Base-by-base conservation (phyloP, 371 early-diverging fungal species). In the Syncephalastrum monosporum region DNA sequence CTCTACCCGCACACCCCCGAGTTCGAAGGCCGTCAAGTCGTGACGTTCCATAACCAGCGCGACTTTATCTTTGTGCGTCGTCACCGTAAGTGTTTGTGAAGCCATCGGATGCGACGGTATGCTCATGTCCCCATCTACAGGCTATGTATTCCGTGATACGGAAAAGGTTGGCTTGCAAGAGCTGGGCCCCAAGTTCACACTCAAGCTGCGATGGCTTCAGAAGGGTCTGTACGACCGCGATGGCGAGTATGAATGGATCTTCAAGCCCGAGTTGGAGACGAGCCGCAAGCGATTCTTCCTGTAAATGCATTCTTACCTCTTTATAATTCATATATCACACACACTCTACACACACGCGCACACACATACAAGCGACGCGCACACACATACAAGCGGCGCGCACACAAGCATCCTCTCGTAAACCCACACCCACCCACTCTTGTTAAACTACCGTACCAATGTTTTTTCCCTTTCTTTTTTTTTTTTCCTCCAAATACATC, bases 61-160 rank as follows among this genome's bases (percentile, higher is more conserved):
- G 99, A 99, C 74, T 99, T 98, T 67, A 96, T 99, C 57, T 99
- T 98, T 74, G 97, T 99, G 68, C 84, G 99, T 68, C 83, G 99
- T 41, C 99, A 99, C 69, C 87, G 84, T 92, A 75, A 53, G 64
- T 49, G 14, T 1, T 25, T 13, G 27, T 7, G 7, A 5, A 27
- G 27, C 7, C 7, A 27, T 27, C 0, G 3, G 2, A 27, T 27
- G 7, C 27, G 27, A 27, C 21, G 1, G 27, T 27, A 27, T 21
- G 6, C 19, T 46, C 21, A 19, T n/a, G 6, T 17, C 25, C 41
- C 16, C 38, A 0, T 33, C 5, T 33, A 13, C 49, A 59, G 60
- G 54, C 49, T 94, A 98, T 70, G 87, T 94, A 50, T 97, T 98
- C 72, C 82, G 84, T 57, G 90, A 91, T 68, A 90, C 92, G 3